Conservation (phyloP, 2,329 filamentous ascomycete genomes). For the Stachybotrys echinatus region DNA sequence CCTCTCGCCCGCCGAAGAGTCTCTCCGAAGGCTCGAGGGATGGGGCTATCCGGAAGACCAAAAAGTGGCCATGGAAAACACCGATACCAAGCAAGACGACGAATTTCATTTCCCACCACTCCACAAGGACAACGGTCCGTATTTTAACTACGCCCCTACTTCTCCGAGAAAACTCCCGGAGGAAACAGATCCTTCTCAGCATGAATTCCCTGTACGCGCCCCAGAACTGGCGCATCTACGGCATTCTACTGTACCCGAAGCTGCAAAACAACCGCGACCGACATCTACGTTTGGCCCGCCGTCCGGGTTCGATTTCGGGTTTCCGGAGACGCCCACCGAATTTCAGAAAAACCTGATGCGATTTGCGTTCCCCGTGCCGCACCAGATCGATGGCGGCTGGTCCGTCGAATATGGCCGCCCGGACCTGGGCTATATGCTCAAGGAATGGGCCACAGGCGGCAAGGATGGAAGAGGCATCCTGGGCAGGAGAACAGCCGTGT, state of each 20-base stretch:
- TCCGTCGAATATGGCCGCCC: constrained; percentile 88
- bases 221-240: constrained; percentile 55
- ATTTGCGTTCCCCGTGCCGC: constrained; percentile 72
- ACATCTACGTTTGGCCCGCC: constrained; percentile 55
- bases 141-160: constrained; percentile 53
- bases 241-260: constrained; percentile 32
- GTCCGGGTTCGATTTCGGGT: constrained; percentile 71
- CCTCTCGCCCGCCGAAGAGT: constrained; percentile 31
- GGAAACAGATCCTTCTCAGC: constrained; percentile 10
- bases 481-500: constrained; percentile 78
- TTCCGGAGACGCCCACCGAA: constrained; percentile 76
- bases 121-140: constrained; percentile 43
- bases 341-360: constrained; percentile 88
- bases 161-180: constrained; percentile 31
- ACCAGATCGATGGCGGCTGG: constrained; percentile 74
- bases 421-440: constrained; percentile 80
- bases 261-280: constrained; percentile 30
- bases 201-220: constrained; percentile 28
- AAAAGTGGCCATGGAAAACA: constrained; percentile 19
- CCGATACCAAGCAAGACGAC: constrained; percentile 25
- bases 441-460: constrained; percentile 72
- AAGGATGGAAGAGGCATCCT: constrained; percentile 62
- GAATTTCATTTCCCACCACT: constrained; percentile 57
- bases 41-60: constrained; percentile 39
- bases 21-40: constrained; percentile 44